A percentile compares a stretch with the other conserved stretches of the same genome.
Conservation (phyloP, 116 monocot genomes). For the Phalaenopsis hybrid region DNA sequence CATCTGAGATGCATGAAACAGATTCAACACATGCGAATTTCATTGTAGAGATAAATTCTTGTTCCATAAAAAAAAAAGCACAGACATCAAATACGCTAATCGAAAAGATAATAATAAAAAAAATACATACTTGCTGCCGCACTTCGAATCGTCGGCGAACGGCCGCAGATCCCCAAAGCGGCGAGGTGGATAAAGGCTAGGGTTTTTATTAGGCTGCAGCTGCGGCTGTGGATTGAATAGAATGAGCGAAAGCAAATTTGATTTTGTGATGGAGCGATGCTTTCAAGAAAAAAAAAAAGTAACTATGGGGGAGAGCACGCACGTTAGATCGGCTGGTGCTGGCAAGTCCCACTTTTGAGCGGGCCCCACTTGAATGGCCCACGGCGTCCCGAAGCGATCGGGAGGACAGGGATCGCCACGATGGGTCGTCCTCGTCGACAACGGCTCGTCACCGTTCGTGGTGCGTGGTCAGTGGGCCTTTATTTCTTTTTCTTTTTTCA, state of each 20-base stretch:
- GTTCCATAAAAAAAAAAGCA: neutral
- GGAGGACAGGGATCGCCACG: neutral
- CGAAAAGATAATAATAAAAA: neutral
- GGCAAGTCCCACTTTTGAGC: neutral
- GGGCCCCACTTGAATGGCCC: neutral
- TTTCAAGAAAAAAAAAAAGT: neutral
- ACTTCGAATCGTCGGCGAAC: neutral
- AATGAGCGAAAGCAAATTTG: neutral
- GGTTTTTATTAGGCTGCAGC: neutral
- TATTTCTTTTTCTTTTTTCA: neutral
- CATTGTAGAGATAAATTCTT: neutral
- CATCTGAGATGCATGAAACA: neutral
- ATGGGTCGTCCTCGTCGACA: neutral
- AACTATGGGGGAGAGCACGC: neutral
- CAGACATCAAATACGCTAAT: neutral
- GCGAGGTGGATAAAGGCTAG: neutral
- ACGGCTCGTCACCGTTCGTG: conserved; percentile 4
- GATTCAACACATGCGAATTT: neutral
- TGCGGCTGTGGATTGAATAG: neutral
- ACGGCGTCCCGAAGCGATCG: neutral
- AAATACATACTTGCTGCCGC: neutral
- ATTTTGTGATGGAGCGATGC: neutral
- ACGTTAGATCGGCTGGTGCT: conserved; percentile 1
- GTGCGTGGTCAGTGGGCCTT: conserved; percentile 11
- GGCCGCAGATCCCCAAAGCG: neutral